Conservation (phyloP, 2,329 filamentous ascomycete species). For the Ustilaginoidea virens region DNA sequence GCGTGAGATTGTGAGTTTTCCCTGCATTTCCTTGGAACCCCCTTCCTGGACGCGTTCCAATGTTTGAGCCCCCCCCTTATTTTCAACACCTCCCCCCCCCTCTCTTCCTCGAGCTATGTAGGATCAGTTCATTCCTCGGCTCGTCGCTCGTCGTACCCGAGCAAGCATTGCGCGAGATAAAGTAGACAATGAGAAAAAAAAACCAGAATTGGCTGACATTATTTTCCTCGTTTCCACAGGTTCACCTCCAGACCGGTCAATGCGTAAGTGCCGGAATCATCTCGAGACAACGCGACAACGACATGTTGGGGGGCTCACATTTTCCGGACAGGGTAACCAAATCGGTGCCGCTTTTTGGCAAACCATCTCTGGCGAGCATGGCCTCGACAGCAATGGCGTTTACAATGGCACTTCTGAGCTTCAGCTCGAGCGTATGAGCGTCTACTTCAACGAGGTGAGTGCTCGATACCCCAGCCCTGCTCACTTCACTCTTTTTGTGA, state of each 20-base stretch:
- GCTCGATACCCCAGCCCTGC: neutral
- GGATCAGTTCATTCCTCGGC: no score
- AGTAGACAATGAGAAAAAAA: no score
- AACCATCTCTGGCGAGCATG: slow-evolving; percentile 80
- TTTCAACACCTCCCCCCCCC: no score
- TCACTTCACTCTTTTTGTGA: neutral
- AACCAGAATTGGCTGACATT: slow-evolving; percentile 43
- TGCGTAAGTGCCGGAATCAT: slow-evolving; percentile 48
- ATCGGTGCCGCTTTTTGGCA: slow-evolving; percentile 99
- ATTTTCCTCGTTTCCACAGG: slow-evolving; percentile 43
- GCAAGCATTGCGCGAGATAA: no score
- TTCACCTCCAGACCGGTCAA: slow-evolving; percentile 99
- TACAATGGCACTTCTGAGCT: slow-evolving; percentile 98
- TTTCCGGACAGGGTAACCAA: slow-evolving; percentile 77
- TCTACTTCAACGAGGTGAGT: slow-evolving; percentile 77
- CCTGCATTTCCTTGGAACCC: slow-evolving; percentile 6
- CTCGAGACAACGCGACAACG: neutral
- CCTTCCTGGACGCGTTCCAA: slow-evolving; percentile 25
- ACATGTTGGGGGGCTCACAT: slow-evolving; percentile 20
- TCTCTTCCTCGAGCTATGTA: no score
- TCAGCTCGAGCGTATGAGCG: slow-evolving; percentile 99
- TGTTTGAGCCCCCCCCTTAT: slow-evolving; percentile 13
- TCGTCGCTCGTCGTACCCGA: no score
- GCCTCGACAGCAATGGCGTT: slow-evolving; percentile 94
- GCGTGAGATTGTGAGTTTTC: slow-evolving; percentile 51